These are phyloP conservation scores for Monascus purpureus DNA, from an alignment of 495 filamentous ascomycete species.

Conservation along the genomic window DNA sequence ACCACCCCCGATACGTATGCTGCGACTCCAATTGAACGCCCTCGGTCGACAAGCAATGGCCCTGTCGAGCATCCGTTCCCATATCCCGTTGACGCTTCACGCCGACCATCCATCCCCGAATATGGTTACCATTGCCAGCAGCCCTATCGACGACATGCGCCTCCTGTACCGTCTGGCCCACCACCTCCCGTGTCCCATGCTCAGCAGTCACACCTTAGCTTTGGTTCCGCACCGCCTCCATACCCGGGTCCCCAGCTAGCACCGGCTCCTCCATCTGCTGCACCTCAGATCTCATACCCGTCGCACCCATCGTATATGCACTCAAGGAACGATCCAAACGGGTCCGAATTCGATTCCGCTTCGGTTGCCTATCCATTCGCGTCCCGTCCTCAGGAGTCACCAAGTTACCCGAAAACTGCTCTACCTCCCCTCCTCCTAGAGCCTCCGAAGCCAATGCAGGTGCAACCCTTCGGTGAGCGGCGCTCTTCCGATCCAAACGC, in stretches of 20 bases:
- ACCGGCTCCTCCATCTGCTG: constrained; percentile 30
- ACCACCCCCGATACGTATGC: constrained; percentile 37
- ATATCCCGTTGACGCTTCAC: constrained; percentile 21
- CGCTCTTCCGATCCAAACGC: constrained; percentile 14
- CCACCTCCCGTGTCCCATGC: constrained; percentile 8
- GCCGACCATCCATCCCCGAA: constrained; percentile 42
- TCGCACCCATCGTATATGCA: constrained; percentile 3
- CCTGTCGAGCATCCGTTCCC: constrained; percentile 35
- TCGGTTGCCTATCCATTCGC: background rate
- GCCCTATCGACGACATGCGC: constrained; percentile 19
- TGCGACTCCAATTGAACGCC: constrained; percentile 36
- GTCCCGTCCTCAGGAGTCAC: background rate
- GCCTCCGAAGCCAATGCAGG: constrained; percentile 11
- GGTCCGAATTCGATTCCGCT: background rate
- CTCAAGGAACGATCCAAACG: background rate
- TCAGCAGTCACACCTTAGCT: constrained; percentile 30
- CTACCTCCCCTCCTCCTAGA: constrained; percentile 21
- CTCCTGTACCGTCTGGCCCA: constrained; percentile 18
- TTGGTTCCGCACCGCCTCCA: constrained; percentile 24
- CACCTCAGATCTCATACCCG: constrained; percentile 20
- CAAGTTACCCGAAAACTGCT: constrained; percentile 13
- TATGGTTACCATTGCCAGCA: constrained; percentile 31
- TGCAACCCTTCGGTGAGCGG: constrained; percentile 13
- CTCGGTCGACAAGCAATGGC: constrained; percentile 63
- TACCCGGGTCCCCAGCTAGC: constrained; percentile 34